A percentile compares a stretch with the other conserved stretches of the same genome.
Conservation (phyloP, 2,329 filamentous ascomycete species). For the Alternaria rosae region DNA sequence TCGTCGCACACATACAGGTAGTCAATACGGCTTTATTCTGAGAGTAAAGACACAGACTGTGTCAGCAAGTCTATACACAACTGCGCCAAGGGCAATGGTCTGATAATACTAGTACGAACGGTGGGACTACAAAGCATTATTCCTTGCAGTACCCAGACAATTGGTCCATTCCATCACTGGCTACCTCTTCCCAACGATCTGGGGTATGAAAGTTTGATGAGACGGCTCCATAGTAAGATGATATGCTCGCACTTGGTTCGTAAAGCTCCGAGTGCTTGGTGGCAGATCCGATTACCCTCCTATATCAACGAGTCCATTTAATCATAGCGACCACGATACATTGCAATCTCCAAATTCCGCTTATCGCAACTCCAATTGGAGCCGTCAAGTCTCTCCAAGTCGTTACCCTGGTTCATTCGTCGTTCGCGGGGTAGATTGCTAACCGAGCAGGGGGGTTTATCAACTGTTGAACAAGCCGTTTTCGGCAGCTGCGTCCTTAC, state of each 20-base stretch:
- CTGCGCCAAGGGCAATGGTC: not conserved
- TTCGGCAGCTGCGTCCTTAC: conserved; percentile 7
- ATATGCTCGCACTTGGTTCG: not conserved
- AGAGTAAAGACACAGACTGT: not conserved
- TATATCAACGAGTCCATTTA: not conserved
- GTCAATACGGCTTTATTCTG: accelerated
- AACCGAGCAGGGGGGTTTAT: conserved; percentile 12
- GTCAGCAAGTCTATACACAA: not conserved
- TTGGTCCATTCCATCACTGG: not conserved
- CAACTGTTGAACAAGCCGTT: conserved; percentile 1
- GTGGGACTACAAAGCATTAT: not conserved
- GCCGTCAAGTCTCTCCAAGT: not conserved
- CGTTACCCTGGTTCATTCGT: not conserved
- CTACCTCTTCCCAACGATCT: not conserved
- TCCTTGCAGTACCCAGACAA: not conserved
- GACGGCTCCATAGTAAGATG: not conserved
- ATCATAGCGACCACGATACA: not conserved
- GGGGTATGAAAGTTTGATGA: not conserved
- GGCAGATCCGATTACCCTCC: not conserved
- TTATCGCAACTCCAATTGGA: conserved; percentile 14
- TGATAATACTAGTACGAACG: not conserved
- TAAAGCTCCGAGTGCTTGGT: accelerated
- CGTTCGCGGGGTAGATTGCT: conserved; percentile 14
- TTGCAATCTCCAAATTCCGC: conserved; percentile 7
- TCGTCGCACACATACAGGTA: not conserved